Evolutionary conservation across 192 early-diverging fungal genomes (phyloP).

Genomic region (Mortierella antarctica): DNA sequence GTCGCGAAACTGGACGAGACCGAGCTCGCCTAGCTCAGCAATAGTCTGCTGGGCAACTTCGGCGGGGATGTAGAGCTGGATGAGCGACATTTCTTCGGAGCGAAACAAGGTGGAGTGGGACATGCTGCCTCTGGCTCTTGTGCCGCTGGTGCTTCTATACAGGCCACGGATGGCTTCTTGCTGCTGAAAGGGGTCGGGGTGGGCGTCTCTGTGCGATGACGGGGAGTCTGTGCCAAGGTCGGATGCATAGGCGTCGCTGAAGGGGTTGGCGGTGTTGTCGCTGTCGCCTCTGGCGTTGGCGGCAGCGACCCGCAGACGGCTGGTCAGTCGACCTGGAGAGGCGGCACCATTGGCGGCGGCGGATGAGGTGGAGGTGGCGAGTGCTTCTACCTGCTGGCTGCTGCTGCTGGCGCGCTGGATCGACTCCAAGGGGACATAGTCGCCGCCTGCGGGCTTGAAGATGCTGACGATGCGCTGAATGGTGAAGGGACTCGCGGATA

Average conservation of each 20-base stretch:
- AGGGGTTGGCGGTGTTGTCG: not conserved
- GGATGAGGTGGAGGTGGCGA: not conserved
- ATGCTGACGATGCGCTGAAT: slow-evolving; percentile 41
- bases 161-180: slow-evolving; percentile 25
- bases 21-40: slow-evolving; percentile 94
- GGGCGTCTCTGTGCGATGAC: not conserved
- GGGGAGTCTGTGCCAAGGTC: not conserved
- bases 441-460: slow-evolving; percentile 38
- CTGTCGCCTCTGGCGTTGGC: not conserved
- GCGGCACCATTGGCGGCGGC: not conserved
- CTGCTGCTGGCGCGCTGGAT: slow-evolving; percentile 22
- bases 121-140: slow-evolving; percentile 46
- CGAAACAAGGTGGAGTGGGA: slow-evolving; percentile 79
- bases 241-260: not conserved
- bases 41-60: slow-evolving; percentile 95
- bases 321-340: slow-evolving; percentile 1
- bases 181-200: slow-evolving; percentile 20
- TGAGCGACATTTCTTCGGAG: slow-evolving; percentile 97
- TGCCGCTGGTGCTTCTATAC: slow-evolving; percentile 8
- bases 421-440: slow-evolving; percentile 45
- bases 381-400: slow-evolving; percentile 1
- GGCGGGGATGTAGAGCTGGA: slow-evolving; percentile 96
- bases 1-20: slow-evolving; percentile 95
- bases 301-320: slow-evolving; percentile 5
- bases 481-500: slow-evolving; percentile 9